Evolutionary conservation across 768 basidiomycete genomes (phyloP), one percentile per base, ranked within the genome.

Genomic region (Agrocybe pediades): DNA sequence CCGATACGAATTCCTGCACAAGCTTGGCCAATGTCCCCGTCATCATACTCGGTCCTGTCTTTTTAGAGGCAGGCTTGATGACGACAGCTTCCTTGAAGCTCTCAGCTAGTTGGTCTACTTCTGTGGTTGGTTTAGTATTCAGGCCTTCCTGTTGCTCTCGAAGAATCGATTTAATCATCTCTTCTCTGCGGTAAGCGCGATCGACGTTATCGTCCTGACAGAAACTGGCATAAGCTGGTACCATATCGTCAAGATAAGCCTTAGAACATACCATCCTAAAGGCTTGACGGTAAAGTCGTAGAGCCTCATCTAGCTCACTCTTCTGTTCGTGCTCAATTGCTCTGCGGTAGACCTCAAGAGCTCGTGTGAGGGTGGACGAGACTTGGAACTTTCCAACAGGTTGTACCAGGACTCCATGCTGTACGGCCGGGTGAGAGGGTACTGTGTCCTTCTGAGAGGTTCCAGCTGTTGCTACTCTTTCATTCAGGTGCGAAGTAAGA

Each of bases 251-350:
- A 39, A 6, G 49, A 47, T 16, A 51, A 52, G 17, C 19, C 25
- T 40, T 36, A 50, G 15, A 33, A 56, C 66, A 50, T 67, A 78
- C 76, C 71, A 88, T 71, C 48, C 87, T 82, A 67, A 94, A 95
- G 2, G 91, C 91, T 56, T 83, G 82, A 9, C 91, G 84, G 62
- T 96, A 97, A 7, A 93, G 70, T 21, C 69, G 63, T 9, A 94
- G 69, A 9, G 94, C 94, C 27, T 87, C 83, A 58, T 94, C 88
- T 45, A 92, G 74, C 54, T 88, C 74, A 33, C 92, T 84, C 41
- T 71, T 72, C 64, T 91, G 88, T 67, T 97, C 94, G 42, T 81
- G 75, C 33, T 83, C 76, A 25, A 93, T 78, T 8, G 94, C 94
- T 17, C 71, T 76, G 24, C 79, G 71, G 67, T 96, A 97, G 11